Evolutionary conservation across 2,329 filamentous ascomycete species (phyloP).

Genomic region (Sporothrix inflata): DNA sequence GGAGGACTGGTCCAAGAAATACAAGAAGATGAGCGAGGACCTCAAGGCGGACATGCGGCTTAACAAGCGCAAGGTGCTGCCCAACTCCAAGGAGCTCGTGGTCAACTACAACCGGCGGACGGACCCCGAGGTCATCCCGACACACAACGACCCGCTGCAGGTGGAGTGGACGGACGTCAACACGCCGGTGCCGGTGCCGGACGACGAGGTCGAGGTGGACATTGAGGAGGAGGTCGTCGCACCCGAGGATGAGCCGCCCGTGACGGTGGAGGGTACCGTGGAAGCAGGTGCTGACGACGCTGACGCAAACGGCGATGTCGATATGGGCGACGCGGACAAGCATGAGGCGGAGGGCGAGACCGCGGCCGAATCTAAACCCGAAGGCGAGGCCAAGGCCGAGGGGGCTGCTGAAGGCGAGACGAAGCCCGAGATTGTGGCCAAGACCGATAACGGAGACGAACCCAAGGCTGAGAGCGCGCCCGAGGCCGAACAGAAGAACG

Average conservation of each 20-base stretch:
- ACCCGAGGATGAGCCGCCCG: slow-evolving; percentile 18
- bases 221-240: slow-evolving; percentile 7
- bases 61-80: slow-evolving; percentile 91
- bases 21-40: slow-evolving; percentile 80
- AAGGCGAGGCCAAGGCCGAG: background rate
- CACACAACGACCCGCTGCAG: slow-evolving; percentile 92
- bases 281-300: slow-evolving; percentile 41
- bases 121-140: slow-evolving; percentile 82
- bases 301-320: background rate
- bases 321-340: slow-evolving; percentile 7
- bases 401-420: background rate
- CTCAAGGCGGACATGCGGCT: slow-evolving; percentile 87
- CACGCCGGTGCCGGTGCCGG: slow-evolving; percentile 35
- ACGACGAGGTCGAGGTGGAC: slow-evolving; percentile 16
- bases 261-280: slow-evolving; percentile 59
- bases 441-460: background rate
- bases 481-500: background rate
- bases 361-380: background rate
- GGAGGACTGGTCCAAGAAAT: slow-evolving; percentile 76
- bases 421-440: background rate
- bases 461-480: background rate
- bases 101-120: slow-evolving; percentile 90
- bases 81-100: slow-evolving; percentile 96
- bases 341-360: background rate
- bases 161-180: slow-evolving; percentile 93